Evolutionary conservation across 1,139 yeast species (phyloP).

Genomic region (Pneumocystis murina): DNA sequence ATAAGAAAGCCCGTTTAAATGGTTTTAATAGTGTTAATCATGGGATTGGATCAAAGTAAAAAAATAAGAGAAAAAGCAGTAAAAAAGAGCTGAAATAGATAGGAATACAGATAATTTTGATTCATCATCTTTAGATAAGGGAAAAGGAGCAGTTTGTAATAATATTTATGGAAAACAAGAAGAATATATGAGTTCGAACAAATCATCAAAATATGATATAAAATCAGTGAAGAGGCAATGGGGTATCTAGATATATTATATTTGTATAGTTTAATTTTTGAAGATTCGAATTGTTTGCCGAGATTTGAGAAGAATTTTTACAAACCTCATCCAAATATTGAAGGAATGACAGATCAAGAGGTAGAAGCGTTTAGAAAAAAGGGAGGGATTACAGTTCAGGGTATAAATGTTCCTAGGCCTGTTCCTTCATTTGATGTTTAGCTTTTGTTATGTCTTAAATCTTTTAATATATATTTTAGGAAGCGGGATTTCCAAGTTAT

Average conservation of each 20-base stretch:
- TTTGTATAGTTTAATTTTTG: background rate
- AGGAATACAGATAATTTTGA: background rate
- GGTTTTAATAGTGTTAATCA: background rate
- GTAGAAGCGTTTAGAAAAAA: constrained; percentile 61
- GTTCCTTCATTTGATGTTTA: constrained; percentile 73
- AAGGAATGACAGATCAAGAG: constrained; percentile 59
- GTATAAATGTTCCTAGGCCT: constrained; percentile 86
- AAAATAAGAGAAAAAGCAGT: background rate
- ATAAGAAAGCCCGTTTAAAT: background rate
- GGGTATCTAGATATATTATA: background rate
- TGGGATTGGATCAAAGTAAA: background rate
- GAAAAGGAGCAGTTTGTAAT: background rate
- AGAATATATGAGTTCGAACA: background rate
- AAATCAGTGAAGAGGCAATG: background rate
- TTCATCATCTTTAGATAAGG: background rate
- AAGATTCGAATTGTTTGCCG: constrained; percentile 56
- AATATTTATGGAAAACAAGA: background rate
- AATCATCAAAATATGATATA: background rate
- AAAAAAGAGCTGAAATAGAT: background rate
- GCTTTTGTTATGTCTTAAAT: constrained; percentile 64
- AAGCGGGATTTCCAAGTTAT: constrained; percentile 34
- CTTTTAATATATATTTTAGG: background rate
- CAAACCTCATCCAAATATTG: constrained; percentile 65
- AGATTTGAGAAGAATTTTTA: constrained; percentile 92
- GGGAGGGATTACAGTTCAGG: constrained; percentile 72